phyloP scores from a whole-genome alignment of 768 basidiomycete genomes.

The Boletus huronensis region DNA sequence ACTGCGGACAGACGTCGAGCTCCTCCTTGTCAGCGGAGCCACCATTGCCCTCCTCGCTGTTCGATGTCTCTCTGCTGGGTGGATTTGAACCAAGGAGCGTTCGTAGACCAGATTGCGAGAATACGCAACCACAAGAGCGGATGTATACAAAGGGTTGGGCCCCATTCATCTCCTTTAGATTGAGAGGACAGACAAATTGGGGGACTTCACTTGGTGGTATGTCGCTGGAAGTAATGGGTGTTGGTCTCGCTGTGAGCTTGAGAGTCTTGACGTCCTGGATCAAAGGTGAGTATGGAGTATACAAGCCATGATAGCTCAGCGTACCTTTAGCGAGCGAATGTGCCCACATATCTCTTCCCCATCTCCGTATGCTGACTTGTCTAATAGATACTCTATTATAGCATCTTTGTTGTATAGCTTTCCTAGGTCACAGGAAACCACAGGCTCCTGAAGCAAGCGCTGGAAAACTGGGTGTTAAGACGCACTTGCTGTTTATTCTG shows the following conservation, averaged over 20 bases:
- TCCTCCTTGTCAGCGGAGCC: constrained; percentile 23
- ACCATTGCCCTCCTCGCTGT: constrained; percentile 29
- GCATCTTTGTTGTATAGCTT: constrained; percentile 97
- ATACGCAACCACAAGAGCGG: constrained; percentile 83
- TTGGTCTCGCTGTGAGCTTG: constrained; percentile 72
- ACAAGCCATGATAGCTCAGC: constrained; percentile 19
- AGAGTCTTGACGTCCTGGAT: constrained; percentile 81
- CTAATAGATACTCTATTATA: constrained; percentile 84
- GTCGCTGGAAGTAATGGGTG: constrained; percentile 36
- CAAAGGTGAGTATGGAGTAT: not conserved
- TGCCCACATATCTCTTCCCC: constrained; percentile 92
- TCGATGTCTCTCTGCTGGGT: constrained; percentile 20
- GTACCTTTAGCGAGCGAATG: constrained; percentile 83
- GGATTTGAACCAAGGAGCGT: constrained; percentile 40
- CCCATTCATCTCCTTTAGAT: constrained; percentile 94
- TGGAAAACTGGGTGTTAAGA: constrained; percentile 30
- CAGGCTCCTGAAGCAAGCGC: constrained; percentile 82
- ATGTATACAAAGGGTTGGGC: constrained; percentile 84
- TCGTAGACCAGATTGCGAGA: constrained; percentile 80
- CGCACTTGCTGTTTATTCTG: not conserved
- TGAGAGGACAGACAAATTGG: constrained; percentile 87
- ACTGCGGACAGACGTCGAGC: constrained; percentile 72
- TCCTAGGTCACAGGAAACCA: constrained; percentile 89
- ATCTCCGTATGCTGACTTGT: constrained; percentile 82
- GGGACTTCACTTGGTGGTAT: constrained; percentile 46